Evolutionary conservation across 2,329 filamentous ascomycete species (phyloP).

Genomic region (Ascochyta pisi): DNA sequence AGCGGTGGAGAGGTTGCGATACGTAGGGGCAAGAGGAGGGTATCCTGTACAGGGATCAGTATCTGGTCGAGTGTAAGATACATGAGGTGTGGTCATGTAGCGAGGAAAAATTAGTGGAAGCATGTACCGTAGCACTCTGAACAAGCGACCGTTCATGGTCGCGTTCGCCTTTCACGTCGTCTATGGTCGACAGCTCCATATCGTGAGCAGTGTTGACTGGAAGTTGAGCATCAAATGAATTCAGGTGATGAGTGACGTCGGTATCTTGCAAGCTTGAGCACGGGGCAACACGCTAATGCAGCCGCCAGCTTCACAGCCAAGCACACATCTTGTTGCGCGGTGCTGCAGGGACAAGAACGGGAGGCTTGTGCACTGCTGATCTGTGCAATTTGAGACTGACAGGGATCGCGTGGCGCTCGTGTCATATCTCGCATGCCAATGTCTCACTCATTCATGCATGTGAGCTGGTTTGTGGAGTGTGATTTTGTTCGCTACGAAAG

Average conservation of each 20-base stretch:
- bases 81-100: background rate
- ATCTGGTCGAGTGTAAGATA: background rate
- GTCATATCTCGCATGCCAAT: background rate
- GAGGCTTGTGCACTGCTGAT: conserved; percentile 20
- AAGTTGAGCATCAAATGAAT: conserved; percentile 36
- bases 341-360: conserved; percentile 21
- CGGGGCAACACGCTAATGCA: conserved; percentile 35
- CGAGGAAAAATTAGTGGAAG: background rate
- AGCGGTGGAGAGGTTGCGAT: conserved; percentile 66
- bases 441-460: background rate
- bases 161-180: conserved; percentile 31
- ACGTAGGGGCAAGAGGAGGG: conserved; percentile 61
- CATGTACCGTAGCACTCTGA: conserved; percentile 30
- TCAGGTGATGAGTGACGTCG: conserved; percentile 36
- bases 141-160: conserved; percentile 21
- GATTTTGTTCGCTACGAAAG: conserved; percentile 19
- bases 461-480: background rate
- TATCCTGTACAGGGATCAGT: conserved; percentile 52
- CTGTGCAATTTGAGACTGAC: conserved; percentile 8
- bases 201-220: conserved; percentile 13
- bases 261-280: conserved; percentile 24
- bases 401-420: conserved; percentile 3
- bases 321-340: conserved; percentile 7
- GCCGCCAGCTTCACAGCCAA: conserved; percentile 4
- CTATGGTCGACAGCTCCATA: conserved; percentile 24